Evolutionary conservation across 2,329 filamentous ascomycete species (phyloP).

Genomic region (Graphium sp.): DNA sequence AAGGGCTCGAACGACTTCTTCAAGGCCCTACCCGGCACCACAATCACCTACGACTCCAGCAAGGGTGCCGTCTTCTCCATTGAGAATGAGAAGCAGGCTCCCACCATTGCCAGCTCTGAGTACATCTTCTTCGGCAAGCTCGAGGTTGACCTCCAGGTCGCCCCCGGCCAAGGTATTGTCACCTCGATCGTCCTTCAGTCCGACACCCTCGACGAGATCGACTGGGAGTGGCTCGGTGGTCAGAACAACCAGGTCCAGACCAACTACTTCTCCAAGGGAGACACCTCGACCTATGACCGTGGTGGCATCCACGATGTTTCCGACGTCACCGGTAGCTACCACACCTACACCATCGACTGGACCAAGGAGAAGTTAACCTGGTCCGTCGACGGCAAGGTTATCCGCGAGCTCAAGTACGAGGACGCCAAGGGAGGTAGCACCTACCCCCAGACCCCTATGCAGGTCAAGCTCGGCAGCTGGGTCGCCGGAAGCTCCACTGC

Average conservation of each 20-base stretch:
- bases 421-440: slow-evolving; percentile 40
- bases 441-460: slow-evolving; percentile 61
- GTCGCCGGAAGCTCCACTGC: slow-evolving; percentile 41
- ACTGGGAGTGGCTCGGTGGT: slow-evolving; percentile 88
- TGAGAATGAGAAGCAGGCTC: slow-evolving; percentile 43
- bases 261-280: slow-evolving; percentile 71
- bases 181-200: slow-evolving; percentile 84
- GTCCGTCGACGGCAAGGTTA: slow-evolving; percentile 41
- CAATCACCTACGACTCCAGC: slow-evolving; percentile 23
- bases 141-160: slow-evolving; percentile 61
- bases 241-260: slow-evolving; percentile 61
- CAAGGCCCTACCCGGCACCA: slow-evolving; percentile 26
- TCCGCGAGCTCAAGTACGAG: slow-evolving; percentile 43
- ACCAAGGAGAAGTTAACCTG: slow-evolving; percentile 45
- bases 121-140: slow-evolving; percentile 96
- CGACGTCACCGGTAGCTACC: slow-evolving; percentile 30
- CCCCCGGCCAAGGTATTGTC: slow-evolving; percentile 70
- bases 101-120: slow-evolving; percentile 61
- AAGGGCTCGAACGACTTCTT: slow-evolving; percentile 47
- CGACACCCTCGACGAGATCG: slow-evolving; percentile 79
- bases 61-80: slow-evolving; percentile 49
- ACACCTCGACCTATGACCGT: slow-evolving; percentile 48
- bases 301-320: slow-evolving; percentile 37
- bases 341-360: slow-evolving; percentile 57
- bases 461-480: slow-evolving; percentile 54